Evolutionary conservation across 805 yeast species (phyloP), one percentile per base, ranked within the genome.

Genomic region (Suhomyces pyralidae): DNA sequence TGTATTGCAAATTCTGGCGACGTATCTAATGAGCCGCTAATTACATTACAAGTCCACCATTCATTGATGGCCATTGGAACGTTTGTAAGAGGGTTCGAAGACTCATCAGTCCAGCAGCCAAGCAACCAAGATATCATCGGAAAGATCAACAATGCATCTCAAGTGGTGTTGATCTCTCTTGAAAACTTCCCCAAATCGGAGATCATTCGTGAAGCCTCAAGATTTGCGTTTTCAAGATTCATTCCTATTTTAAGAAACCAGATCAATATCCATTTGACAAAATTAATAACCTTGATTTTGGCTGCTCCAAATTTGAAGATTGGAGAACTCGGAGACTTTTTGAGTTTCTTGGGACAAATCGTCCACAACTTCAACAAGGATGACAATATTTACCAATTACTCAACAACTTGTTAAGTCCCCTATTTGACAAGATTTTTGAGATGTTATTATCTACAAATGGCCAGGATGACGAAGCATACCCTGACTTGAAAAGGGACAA

Each of bases 41-140:
- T 79, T 32, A 78, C 86, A 1, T 69, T 89, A 45, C 94, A 90
- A 64, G 86, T 90, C 2, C 97, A 94, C 67, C 97, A 93, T 65
- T 80, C 85, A 32, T 71, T 94, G 47, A 82, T 90, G 83, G 92
- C 97, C 0, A 82, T 93, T 45, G 97, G 97, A 45, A 90, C 97
- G 0, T 79, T 92, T 62, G 86, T 91, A 3, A 82, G 94, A 65
- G 98, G 98, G 4, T 83, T 88, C 61, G 94, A 86, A 52, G 77
- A 71, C 42, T 62, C 63, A 38, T 71, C 70, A 40, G 68, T 68
- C 42, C 69, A 68, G 49, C 42, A 38, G 24, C 42, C 42, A 19
- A 67, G 63, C 49, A 59, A 76, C 6, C 58, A 67, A 19, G 78
- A 74, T 43, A 62, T 82, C 15, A 77, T 80, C 6, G 58, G 56